Percentiles rank a stretch among this genome's conserved stretches.
phyloP scores from a whole-genome alignment of 108 stramenopile species.

The Nitzschia inconspicua region DNA sequence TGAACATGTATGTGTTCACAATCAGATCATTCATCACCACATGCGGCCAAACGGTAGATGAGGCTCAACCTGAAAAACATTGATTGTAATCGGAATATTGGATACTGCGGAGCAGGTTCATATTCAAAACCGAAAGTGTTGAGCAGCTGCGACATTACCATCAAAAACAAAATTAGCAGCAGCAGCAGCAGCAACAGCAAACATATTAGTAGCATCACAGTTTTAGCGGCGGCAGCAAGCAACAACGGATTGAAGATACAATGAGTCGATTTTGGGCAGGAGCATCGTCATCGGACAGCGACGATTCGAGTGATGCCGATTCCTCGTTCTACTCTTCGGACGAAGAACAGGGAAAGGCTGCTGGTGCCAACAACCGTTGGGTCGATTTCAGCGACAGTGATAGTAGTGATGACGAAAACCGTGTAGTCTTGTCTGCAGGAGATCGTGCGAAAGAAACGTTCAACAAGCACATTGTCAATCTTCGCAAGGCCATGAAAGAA shows the following conservation, averaged over 20 bases:
- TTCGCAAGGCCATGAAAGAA: conserved; percentile 85
- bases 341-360: conserved; percentile 18
- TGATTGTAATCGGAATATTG: no score
- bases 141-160: neutral
- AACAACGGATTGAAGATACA: neutral
- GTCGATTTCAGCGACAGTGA: conserved; percentile 45
- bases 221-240: neutral
- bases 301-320: conserved; percentile 22
- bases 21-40: no score
- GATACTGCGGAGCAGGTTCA: no score
- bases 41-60: no score
- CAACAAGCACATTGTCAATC: conserved; percentile 52
- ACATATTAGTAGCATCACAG: neutral
- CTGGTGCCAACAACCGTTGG: conserved; percentile 43
- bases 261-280: conserved; percentile 74
- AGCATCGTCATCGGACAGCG: conserved; percentile 26
- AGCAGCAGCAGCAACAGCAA: neutral
- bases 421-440: conserved; percentile 95
- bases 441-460: conserved; percentile 89
- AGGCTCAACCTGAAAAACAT: no score
- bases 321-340: conserved; percentile 22
- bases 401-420: conserved; percentile 87
- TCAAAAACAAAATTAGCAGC: neutral
- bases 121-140: neutral
- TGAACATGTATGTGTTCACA: no score